Conservation (phyloP, 371 early-diverging fungal genomes). For the Apophysomyces sp. region DNA sequence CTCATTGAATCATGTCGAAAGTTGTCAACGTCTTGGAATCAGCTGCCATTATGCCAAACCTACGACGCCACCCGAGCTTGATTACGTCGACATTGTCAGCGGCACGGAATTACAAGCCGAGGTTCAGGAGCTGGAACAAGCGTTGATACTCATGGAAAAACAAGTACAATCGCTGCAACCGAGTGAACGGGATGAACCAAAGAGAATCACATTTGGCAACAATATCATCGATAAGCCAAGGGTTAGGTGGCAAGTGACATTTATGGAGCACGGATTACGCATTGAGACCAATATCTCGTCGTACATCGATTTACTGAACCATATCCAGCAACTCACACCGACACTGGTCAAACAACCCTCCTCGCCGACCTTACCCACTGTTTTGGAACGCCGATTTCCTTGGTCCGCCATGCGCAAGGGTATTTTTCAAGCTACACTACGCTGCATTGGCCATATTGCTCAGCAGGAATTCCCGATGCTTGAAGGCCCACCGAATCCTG, state of each 20-base stretch:
- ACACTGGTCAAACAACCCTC: slow-evolving; percentile 2
- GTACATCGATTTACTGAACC: slow-evolving; percentile 11
- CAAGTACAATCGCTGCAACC: slow-evolving; percentile 7
- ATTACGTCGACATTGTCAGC: not conserved
- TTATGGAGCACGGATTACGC: slow-evolving; percentile 11
- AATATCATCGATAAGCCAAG: not conserved
- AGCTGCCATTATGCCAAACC: slow-evolving; percentile 14
- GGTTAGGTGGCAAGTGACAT: slow-evolving; percentile 10
- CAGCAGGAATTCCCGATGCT: not conserved
- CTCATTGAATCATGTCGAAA: not conserved
- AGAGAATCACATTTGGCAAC: not conserved
- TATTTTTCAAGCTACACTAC: slow-evolving; percentile 11
- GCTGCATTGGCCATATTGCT: slow-evolving; percentile 12
- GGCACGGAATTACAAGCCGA: not conserved
- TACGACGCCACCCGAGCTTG: not conserved
- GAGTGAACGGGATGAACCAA: not conserved
- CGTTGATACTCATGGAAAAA: slow-evolving; percentile 7
- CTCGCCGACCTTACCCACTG: not conserved
- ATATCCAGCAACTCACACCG: slow-evolving; percentile 7
- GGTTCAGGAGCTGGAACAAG: slow-evolving; percentile 6
- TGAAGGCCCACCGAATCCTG: not conserved
- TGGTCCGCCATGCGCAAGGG: slow-evolving; percentile 7
- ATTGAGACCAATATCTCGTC: slow-evolving; percentile 24
- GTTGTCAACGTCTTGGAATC: slow-evolving; percentile 13
- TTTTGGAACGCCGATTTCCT: not conserved